Evolutionary conservation across 768 basidiomycete genomes (phyloP).

Genomic region (Gautieria morchelliformis): DNA sequence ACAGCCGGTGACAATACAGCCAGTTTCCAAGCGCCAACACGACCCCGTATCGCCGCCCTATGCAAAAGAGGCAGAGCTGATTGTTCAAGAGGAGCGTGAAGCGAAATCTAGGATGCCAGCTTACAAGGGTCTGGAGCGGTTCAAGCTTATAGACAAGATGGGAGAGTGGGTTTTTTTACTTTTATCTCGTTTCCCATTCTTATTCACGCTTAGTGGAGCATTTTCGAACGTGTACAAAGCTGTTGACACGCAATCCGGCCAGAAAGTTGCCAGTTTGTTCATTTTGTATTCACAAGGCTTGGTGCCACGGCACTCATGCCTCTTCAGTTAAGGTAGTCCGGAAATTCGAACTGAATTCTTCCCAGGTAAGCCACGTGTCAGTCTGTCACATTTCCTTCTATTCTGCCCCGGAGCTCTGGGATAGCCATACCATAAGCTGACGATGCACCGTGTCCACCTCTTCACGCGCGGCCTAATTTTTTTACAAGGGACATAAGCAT

Average conservation of each 20-base stretch:
- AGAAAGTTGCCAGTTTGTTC: conserved; percentile 72
- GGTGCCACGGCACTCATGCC: conserved; percentile 11
- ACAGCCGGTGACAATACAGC: conserved; percentile 9
- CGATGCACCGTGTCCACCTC: conserved; percentile 16
- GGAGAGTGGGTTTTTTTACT: conserved; percentile 63
- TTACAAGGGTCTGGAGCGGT: conserved; percentile 79
- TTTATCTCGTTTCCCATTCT: not conserved
- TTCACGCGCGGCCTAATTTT: conserved; percentile 14
- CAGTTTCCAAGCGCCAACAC: conserved; percentile 12
- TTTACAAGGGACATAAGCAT: conserved; percentile 82
- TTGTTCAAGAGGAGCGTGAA: conserved; percentile 68
- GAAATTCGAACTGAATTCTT: conserved; percentile 83
- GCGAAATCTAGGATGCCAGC: conserved; percentile 71
- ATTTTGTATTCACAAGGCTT: conserved; percentile 12
- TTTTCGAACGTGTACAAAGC: conserved; percentile 99
- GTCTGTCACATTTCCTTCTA: conserved; percentile 6
- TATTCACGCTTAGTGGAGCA: conserved; percentile 52
- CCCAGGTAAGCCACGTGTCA: conserved; percentile 59
- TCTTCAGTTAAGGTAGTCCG: conserved; percentile 82
- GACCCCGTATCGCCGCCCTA: conserved; percentile 12
- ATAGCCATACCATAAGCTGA: conserved; percentile 5
- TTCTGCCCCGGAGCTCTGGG: not conserved
- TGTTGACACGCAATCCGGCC: conserved; percentile 58
- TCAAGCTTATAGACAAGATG: conserved; percentile 74
- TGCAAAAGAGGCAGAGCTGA: conserved; percentile 44